Base-by-base conservation (phyloP, 2,329 filamentous ascomycete species). In the Drechslera avenae region DNA sequence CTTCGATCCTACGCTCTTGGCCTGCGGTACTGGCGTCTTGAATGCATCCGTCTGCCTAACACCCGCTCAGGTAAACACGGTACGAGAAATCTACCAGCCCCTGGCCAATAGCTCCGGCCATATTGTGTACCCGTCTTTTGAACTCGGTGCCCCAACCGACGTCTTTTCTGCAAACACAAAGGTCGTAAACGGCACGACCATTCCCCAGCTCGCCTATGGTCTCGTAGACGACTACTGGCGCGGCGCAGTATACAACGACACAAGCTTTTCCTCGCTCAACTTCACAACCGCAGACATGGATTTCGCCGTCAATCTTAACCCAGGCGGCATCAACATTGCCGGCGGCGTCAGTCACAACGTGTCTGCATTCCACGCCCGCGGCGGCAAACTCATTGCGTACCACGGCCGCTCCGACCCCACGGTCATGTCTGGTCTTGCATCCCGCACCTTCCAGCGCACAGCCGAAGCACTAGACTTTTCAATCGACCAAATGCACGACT, bases 391-490 rank as follows among this genome's bases (percentile, higher is more conserved):
- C 10, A 45, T 63, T 3, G 56, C 42, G 37, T 66, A 51, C 39
- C 59, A 63, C 33, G 61, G 54, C 17, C 51, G 50, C 9, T 19
- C 45, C 16, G 61, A 64, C 42, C 35, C 26, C 4, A 69, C 76
- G 30, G 72, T 78, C 12, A 63, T 71, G 2, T 23, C 59, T 23
- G 74, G 71, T 0, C 75, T 67, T 74, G 78, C 31, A 79, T 77
- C 6, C 73, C 79, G 33, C 78, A 79, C 63, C 83, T 77, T 79
- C 78, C 62, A 68, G 71, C 69, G 74, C 23, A 75, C 80, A 1
- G 47, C 63, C 6, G 50, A 50, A 19, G 34, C 47, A 13, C 39
- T 52, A 3, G 37, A 52, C 10, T 54, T 68, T 0, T 43, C 60
- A 1, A 31, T 57, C 1, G 41, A 49, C 0, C 56, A 69, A 45